A percentile compares a stretch with the other conserved stretches of the same genome.
Conservation (phyloP, 768 basidiomycete genomes). For the Sporobolomyces roseus region DNA sequence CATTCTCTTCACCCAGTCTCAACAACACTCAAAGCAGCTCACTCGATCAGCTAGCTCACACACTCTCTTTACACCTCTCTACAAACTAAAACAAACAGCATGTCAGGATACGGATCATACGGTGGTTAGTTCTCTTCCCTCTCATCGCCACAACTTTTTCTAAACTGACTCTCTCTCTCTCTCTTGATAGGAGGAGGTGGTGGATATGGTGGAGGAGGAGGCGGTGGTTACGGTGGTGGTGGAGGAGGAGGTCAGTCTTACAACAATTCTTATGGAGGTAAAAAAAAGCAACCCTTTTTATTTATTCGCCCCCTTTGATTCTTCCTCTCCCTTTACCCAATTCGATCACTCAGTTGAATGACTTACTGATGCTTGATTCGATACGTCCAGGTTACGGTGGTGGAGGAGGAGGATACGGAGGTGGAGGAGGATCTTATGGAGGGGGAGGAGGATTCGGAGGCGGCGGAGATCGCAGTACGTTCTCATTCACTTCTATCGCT, state of each 20-base stretch:
- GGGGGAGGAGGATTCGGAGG: conserved; percentile 58
- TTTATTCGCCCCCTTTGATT: too few relatives aligned
- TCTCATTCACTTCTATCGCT: neutral
- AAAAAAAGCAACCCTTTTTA: neutral
- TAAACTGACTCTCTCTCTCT: neutral
- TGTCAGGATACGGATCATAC: conserved; percentile 33
- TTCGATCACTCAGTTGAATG: neutral
- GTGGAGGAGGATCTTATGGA: conserved; percentile 46
- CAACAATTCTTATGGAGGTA: conserved; percentile 7
- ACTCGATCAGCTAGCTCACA: neutral
- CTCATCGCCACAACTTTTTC: neutral
- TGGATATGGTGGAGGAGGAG: conserved; percentile 21
- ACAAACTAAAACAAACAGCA: neutral
- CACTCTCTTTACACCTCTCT: neutral
- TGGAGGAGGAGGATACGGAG: conserved; percentile 30
- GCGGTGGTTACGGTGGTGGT: conserved; percentile 13
- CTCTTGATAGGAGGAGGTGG: conserved; percentile 4
- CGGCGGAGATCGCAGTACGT: conserved; percentile 58
- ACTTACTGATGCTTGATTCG: neutral
- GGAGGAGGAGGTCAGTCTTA: conserved; percentile 8
- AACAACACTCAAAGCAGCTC: neutral
- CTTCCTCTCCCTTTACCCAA: conserved; percentile 11
- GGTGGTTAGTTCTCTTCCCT: conserved; percentile 7
- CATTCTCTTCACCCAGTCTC: neutral
- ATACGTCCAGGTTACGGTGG: conserved; percentile 24